Evolutionary conservation across 768 basidiomycete genomes (phyloP).

Genomic region (Leucocoprinus sp.): DNA sequence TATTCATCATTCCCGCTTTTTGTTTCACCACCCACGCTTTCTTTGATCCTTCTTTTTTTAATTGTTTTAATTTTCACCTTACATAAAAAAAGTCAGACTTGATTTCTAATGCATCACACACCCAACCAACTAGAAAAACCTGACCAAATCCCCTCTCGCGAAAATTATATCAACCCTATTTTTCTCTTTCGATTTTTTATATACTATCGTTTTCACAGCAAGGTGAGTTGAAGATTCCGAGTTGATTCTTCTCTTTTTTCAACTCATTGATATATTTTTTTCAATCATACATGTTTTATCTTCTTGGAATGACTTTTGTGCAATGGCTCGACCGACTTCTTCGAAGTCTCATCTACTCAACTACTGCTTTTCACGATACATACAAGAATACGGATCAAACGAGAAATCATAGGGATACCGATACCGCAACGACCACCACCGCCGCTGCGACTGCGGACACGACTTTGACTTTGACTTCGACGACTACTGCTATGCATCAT

Average conservation of each 20-base stretch:
- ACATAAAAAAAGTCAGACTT: no score
- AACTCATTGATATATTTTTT: conserved; percentile 5
- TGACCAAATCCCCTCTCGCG: no score
- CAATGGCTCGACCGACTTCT: neutral
- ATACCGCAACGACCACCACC: no score
- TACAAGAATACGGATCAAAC: conserved; percentile 7
- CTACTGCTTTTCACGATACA: conserved; percentile 7
- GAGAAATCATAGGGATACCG: conserved; percentile 1
- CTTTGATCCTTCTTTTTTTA: no score
- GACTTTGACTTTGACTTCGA: conserved; percentile 47
- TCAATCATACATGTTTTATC: conserved; percentile 1
- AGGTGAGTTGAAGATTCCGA: conserved; percentile 3
- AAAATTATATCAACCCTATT: neutral
- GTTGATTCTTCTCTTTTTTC: neutral
- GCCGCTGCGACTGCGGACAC: no score
- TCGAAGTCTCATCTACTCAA: conserved; percentile 6
- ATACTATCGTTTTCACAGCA: conserved; percentile 1
- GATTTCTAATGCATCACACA: no score
- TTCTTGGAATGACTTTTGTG: neutral
- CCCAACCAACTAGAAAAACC: no score
- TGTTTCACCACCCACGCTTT: no score
- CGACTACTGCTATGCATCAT: no score
- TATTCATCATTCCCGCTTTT: no score
- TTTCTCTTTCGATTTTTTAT: neutral
- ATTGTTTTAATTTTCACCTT: no score